Evolutionary conservation across 306 rosid genomes (phyloP), one percentile per base, ranked within the genome.

Genomic region (Vicia faba): DNA sequence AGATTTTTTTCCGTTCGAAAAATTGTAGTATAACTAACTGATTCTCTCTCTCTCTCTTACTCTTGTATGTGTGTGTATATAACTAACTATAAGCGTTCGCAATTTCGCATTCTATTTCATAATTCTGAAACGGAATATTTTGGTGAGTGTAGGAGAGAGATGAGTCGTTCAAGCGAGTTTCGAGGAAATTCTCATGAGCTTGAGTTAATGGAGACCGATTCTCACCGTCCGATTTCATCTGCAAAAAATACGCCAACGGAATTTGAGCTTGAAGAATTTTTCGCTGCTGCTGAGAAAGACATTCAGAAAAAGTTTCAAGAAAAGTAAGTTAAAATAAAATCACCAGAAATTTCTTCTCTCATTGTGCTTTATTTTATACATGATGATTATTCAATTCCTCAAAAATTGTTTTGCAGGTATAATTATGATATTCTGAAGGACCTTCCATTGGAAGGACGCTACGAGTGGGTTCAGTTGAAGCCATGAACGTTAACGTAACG

Each of bases 391-490:
- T n/a, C n/a, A n/a, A n/a, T n/a, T n/a, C n/a, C n/a, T n/a, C n/a
- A n/a, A n/a, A n/a, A n/a, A n/a, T n/a, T n/a, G n/a, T n/a, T n/a
- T 73, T 72, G 57, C 87, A 93, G 99, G 84, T 93, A 93, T 41
- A 93, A 93, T 54, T 93, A 73, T 82, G 96, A 93, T 53, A 43
- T 93, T 28, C 83, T 36, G 19, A 87, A 82, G 80, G 99, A 93
- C 20, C 66, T 66, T 64, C 95, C 99, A 0, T 61, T 84, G 79
- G 92, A 93, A 83, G 99, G 99, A 71, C 95, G 91, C 36, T 88
- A 80, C 80, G 90, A 93, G 71, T 93, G 99, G 99, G 78, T 81
- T 77, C 73, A 80, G 72, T 50, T 89, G 76, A 83, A 85, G 84
- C 96, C 88, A 56, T 86, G 83, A 79, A 69, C 28, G 14, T 48